Evolutionary conservation across 1,284 basidiomycete genomes (phyloP).

Genomic region (Meripilus lineatus): DNA sequence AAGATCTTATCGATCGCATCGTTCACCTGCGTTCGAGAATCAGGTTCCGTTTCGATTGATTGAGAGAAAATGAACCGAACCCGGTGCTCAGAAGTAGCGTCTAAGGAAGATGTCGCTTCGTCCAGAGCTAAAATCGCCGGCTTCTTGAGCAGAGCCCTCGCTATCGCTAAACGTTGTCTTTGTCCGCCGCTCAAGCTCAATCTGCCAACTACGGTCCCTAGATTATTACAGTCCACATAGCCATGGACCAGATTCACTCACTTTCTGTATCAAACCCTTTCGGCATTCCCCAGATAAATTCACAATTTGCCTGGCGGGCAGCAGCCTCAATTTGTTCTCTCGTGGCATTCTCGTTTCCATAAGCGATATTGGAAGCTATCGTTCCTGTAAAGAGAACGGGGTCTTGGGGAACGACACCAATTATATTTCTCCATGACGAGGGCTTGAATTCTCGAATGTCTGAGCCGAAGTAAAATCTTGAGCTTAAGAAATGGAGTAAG

Average conservation of each 20-base stretch:
- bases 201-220: slow-evolving; percentile 53
- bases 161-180: slow-evolving; percentile 68
- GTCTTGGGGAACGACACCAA: slow-evolving; percentile 87
- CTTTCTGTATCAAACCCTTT: slow-evolving; percentile 77
- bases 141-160: slow-evolving; percentile 80
- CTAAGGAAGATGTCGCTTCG: slow-evolving; percentile 82
- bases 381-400: slow-evolving; percentile 83
- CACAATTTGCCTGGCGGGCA: slow-evolving; percentile 89
- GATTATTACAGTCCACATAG: background rate
- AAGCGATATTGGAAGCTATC: slow-evolving; percentile 91
- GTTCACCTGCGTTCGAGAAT: slow-evolving; percentile 55
- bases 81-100: slow-evolving; percentile 84
- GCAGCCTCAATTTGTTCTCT: slow-evolving; percentile 84
- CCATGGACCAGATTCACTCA: slow-evolving; percentile 29
- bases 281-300: slow-evolving; percentile 92
- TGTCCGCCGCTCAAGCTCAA: slow-evolving; percentile 68
- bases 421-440: slow-evolving; percentile 80
- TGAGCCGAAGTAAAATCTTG: slow-evolving; percentile 20
- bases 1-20: slow-evolving; percentile 89
- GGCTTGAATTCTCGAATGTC: slow-evolving; percentile 84
- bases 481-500: slow-evolving; percentile 2
- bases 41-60: background rate
- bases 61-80: slow-evolving; percentile 30
- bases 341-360: slow-evolving; percentile 72
- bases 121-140: slow-evolving; percentile 80